phyloP scores from a whole-genome alignment of 306 rosid species.

The Vicia faba region DNA sequence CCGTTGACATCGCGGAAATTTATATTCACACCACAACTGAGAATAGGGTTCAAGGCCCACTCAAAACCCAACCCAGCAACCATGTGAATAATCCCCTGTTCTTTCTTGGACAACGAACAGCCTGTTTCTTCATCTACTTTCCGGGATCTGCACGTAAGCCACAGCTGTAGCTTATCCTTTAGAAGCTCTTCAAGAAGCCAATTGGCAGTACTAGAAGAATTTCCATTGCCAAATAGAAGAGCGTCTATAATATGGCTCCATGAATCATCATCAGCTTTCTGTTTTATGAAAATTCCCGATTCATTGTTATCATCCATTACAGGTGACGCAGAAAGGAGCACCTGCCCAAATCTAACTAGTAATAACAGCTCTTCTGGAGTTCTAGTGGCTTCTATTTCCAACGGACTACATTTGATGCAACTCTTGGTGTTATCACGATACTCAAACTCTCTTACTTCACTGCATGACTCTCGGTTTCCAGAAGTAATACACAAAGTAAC shows the following conservation, averaged over 20 bases:
- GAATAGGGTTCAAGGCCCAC: conserved; percentile 90
- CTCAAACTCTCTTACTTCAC: conserved; percentile 89
- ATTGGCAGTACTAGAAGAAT: conserved; percentile 56
- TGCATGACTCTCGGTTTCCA: conserved; percentile 85
- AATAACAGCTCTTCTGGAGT: conserved; percentile 81
- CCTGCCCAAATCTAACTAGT: conserved; percentile 81
- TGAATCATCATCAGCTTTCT: conserved; percentile 64
- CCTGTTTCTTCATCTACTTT: conserved; percentile 48
- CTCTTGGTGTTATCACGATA: conserved; percentile 52
- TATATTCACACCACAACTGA: conserved; percentile 75
- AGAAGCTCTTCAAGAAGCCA: conserved; percentile 93
- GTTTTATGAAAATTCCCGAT: conserved; percentile 48
- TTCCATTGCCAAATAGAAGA: conserved; percentile 70
- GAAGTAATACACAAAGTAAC: conserved; percentile 82
- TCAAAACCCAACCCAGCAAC: conserved; percentile 91
- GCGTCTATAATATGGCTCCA: conserved; percentile 76
- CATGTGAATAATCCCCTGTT: conserved; percentile 93
- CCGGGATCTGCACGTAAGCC: conserved; percentile 67
- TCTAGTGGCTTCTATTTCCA: conserved; percentile 56
- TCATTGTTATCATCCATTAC: conserved; percentile 42
- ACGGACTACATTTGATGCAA: conserved; percentile 43
- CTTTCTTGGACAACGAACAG: conserved; percentile 83
- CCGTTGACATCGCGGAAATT: conserved; percentile 96
- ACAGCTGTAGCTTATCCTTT: conserved; percentile 72
- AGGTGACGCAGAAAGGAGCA: conserved; percentile 64